Evolutionary conservation across 305 asterid genomes (phyloP).

Genomic region (Fraxinus velutina): DNA sequence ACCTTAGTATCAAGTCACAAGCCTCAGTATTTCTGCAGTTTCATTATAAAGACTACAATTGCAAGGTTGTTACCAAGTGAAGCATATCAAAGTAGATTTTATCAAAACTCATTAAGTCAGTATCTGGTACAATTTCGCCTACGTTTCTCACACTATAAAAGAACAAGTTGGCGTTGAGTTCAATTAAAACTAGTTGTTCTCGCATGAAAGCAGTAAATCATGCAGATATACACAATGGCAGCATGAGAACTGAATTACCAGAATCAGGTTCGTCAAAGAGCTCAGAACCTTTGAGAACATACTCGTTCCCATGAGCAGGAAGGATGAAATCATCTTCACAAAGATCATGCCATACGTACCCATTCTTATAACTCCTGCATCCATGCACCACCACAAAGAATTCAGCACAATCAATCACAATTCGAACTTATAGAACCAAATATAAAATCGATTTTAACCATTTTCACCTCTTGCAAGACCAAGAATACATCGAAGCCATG

Average conservation of each 20-base stretch:
- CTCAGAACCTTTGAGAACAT: slow-evolving; percentile 89
- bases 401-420: background rate
- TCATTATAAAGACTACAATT: background rate
- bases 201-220: background rate
- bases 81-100: background rate
- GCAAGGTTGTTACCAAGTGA: background rate
- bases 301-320: slow-evolving; percentile 80
- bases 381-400: slow-evolving; percentile 13
- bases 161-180: background rate
- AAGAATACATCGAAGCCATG: slow-evolving; percentile 79
- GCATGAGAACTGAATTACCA: slow-evolving; percentile 31
- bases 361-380: slow-evolving; percentile 74
- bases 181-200: background rate
- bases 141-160: background rate
- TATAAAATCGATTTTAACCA: background rate
- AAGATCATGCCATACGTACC: slow-evolving; percentile 88
- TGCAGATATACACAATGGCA: background rate
- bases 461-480: slow-evolving; percentile 92
- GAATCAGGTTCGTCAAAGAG: slow-evolving; percentile 62
- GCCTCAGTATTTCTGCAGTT: background rate
- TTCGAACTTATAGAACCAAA: background rate
- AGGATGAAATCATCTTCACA: slow-evolving; percentile 69
- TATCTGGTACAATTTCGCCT: background rate
- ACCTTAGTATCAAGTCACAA: background rate
- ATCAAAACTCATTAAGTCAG: background rate